Evolutionary conservation across 192 early-diverging fungal genomes (phyloP).

Genomic region (Backusella australiensis): DNA sequence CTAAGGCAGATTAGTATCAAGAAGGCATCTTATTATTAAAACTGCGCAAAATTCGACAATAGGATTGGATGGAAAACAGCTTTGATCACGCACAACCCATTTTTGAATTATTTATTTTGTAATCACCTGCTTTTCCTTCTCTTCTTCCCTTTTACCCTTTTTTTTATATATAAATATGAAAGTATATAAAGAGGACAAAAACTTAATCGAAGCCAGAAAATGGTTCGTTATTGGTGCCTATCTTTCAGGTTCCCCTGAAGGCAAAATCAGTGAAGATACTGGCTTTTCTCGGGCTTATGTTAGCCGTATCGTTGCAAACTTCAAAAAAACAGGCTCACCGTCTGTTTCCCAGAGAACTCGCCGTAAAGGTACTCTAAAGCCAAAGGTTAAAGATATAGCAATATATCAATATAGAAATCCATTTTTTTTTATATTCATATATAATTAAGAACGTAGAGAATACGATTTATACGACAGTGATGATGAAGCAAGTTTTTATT

Average conservation of each 20-base stretch:
- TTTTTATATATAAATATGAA: background rate
- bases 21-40: background rate
- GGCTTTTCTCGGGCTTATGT: background rate
- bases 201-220: background rate
- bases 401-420: background rate
- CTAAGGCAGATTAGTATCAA: background rate
- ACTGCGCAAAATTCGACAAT: background rate
- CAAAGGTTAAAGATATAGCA: background rate
- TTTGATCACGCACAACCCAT: background rate
- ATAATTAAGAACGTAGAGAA: constrained; percentile 2
- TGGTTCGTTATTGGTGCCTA: constrained; percentile 9
- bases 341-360: background rate
- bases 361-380: background rate
- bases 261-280: background rate
- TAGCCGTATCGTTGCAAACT: background rate
- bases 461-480: constrained; percentile 1
- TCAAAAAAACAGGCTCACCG: constrained; percentile 9
- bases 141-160: background rate
- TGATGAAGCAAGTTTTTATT: background rate
- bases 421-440: background rate
- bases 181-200: background rate
- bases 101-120: constrained; percentile 3
- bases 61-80: background rate
- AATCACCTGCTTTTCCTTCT: background rate
- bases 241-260: background rate